Base-by-base conservation (phyloP, 1,139 yeast species). In the Candida anutae region DNA sequence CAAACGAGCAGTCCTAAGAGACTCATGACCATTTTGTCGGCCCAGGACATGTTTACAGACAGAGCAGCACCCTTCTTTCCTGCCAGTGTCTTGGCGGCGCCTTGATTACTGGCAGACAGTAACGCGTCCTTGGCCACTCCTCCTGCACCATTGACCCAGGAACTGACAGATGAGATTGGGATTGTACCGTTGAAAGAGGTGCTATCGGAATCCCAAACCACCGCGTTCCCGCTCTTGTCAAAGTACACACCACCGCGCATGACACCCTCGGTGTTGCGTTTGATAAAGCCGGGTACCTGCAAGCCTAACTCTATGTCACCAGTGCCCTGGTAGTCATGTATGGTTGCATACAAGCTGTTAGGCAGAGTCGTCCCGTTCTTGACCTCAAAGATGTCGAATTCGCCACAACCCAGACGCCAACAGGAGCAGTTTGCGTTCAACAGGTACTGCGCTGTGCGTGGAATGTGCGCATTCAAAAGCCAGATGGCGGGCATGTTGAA, bases 321-420 rank as follows among this genome's bases (percentile, higher is more conserved):
- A 25, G 74, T 69, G 21, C 87, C 87, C 52, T 80, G 88, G 58
- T 66, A 78, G 46, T 76, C 82, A 48, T 80, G 90, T 49, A 79
- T 57, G 14, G 87, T 76, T 16, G 84, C 63, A 53, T 64, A 76
- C 43, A 79, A 62, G 38, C 74, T 64, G 35, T 53, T 55, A 22
- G 69, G 57, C 39, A 74, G 75, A 15, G 83, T 71, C 26, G 48
- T 35, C 43, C 57, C 50, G 42, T 48, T 73, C 51, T 56, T 58
- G 24, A 62, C 62, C 67, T 90, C 98, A 46, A 88, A 88, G 37
- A 85, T 64, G 55, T 90, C 98, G 42, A 88, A 69, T 64, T 90
- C 98, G 56, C 97, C 97, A 62, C 98, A 90, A 28, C 97, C 97
- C 22, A 94, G 73, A 41, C 75, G 54, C 98, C 98, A 90, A 69